Base-by-base conservation (phyloP, 306 rosid genomes). In the Vigna trinervia region DNA sequence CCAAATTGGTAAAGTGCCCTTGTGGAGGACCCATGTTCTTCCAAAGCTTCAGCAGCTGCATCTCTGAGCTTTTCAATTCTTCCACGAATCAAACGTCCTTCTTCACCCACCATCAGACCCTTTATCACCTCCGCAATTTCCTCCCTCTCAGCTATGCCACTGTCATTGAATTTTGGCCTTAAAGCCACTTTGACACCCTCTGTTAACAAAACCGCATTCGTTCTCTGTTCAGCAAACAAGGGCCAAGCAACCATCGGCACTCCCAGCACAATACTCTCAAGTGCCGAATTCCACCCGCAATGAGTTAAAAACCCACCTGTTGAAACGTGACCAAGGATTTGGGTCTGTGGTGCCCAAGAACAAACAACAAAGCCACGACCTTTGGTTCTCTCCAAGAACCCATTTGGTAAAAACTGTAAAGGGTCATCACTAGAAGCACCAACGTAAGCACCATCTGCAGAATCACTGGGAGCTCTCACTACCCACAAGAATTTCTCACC, bases 231-330 rank as follows among this genome's bases (percentile, higher is more conserved):
- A 15, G 82, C 73, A 61, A 79, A 72, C 10, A 79, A n/a, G 0
- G 78, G 82, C 77, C 77, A 79, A 9, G 82, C 3, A 2, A 79
- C 19, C 82, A 79, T 70, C 0, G 82, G 82, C 36, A 79, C 82
- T 15, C 78, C 82, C 6, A 28, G 1, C 77, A 72, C 65, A 11
- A 52, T 51, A 54, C 82, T 71, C 57, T 79, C 82, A 1, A 79
- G 82, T 0, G 19, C 56, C 0, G 86, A 78, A 13, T 83, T 83
- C 86, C 83, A 83, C 5, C 86, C 86, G 51, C 80, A 83, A 26
- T 83, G 86, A 1, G 63, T 73, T 6, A 83, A 6, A 50, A 83
- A 83, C 19, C 86, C 86, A 0, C 86, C 83, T 3, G 36, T 68
- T 15, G 86, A 68, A n/a, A 6, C 20, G 15, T 83, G 83, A 0